phyloP scores from a whole-genome alignment of 163 green algal genomes.

The Scenedesmus sp. region DNA sequence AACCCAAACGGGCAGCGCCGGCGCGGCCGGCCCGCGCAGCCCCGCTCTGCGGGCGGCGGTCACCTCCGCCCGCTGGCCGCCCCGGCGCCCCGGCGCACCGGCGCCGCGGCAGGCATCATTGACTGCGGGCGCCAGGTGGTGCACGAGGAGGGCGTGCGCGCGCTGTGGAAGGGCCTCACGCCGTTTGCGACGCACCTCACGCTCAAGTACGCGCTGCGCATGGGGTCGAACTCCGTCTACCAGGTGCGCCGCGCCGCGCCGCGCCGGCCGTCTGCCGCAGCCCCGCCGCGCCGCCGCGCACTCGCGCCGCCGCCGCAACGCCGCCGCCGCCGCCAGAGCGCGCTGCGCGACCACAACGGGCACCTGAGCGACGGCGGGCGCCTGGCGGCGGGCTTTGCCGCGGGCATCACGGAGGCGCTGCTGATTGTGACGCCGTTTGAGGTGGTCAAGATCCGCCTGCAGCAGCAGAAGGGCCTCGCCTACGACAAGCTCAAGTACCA shows the following conservation, averaged over 20 bases:
- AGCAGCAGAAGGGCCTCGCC: conserved; percentile 89
- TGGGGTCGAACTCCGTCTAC: conserved; percentile 94
- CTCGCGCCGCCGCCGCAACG: background rate
- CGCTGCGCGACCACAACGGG: conserved; percentile 82
- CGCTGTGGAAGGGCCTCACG: conserved; percentile 96
- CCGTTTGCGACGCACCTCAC: conserved; percentile 96
- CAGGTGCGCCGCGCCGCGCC: conserved; percentile 45
- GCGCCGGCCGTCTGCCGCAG: background rate
- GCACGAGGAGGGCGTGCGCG: conserved; percentile 78
- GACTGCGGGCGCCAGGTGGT: conserved; percentile 83
- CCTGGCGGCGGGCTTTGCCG: conserved; percentile 86
- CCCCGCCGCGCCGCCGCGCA: background rate
- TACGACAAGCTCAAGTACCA: conserved; percentile 89
- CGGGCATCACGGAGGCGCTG: conserved; percentile 86
- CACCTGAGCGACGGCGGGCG: conserved; percentile 72
- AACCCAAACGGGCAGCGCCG: no score
- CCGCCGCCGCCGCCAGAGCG: conserved; percentile 23
- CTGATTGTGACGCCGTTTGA: conserved; percentile 97
- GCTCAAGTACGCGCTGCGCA: conserved; percentile 97
- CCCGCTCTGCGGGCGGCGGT: no score
- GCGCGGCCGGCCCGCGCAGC: no score
- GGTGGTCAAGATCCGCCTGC: conserved; percentile 96
- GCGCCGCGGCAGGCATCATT: conserved; percentile 68
- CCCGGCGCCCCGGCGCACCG: no score
- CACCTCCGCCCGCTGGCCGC: no score